phyloP scores from a whole-genome alignment of 495 filamentous ascomycete genomes.

The Cercophora samala region DNA sequence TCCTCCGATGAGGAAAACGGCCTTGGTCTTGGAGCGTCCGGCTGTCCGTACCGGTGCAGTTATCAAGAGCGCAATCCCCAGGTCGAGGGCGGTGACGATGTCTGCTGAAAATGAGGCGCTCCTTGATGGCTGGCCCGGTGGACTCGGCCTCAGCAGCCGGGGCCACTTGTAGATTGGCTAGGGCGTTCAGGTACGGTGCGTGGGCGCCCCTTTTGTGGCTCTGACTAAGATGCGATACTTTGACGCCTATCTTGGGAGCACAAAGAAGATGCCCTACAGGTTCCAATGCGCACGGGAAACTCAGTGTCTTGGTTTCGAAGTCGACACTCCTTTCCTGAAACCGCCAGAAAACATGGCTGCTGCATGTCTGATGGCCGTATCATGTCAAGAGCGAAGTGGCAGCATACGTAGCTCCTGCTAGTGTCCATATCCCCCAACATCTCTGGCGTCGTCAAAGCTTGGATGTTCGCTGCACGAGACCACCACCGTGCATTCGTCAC shows the following conservation, averaged over 20 bases:
- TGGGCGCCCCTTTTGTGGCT: neutral
- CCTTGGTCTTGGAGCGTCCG: constrained; percentile 1
- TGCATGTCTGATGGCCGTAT: neutral
- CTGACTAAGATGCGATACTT: neutral
- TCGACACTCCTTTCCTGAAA: neutral
- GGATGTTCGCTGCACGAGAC: constrained; percentile 7
- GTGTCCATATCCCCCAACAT: neutral
- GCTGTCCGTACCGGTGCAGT: constrained; percentile 2
- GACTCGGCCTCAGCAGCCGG: neutral
- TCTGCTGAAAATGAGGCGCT: neutral
- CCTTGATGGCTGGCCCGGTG: neutral
- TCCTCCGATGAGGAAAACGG: constrained; percentile 6
- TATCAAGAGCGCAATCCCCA: neutral
- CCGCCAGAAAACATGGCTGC: neutral
- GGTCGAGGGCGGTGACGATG: neutral
- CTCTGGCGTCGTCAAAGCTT: constrained; percentile 8
- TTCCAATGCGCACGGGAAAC: neutral
- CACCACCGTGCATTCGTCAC: constrained; percentile 1
- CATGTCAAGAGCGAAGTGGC: neutral
- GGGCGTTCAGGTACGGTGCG: neutral
- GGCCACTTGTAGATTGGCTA: neutral
- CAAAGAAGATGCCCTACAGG: neutral
- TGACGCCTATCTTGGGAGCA: neutral
- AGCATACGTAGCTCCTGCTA: neutral
- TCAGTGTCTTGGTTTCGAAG: neutral